Base-by-base conservation (phyloP, 2,329 filamentous ascomycete species). In the Alternaria atra region DNA sequence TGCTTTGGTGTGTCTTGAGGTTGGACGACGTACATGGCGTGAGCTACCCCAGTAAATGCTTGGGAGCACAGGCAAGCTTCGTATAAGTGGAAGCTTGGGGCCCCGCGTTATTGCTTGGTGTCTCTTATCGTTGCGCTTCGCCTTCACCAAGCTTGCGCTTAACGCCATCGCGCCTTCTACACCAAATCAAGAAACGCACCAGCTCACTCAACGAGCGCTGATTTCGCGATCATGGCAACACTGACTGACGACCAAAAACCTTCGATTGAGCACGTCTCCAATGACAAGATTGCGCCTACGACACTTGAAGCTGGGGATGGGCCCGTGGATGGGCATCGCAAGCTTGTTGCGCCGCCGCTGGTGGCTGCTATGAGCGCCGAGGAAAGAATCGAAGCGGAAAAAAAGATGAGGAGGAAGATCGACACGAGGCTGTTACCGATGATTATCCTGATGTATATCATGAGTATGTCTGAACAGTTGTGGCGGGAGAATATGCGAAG, bases 391-490 rank as follows among this genome's bases (percentile, higher is more conserved):
- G 72, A 73, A 13, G 80, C 86, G 1, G 89, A 92, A 73, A 82
- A 79, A 59, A 84, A 81, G 35, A 79, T 94, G 69, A 85, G 88
- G 75, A 85, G 88, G 67, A 93, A 92, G 80, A 88, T 93, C 55
- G 91, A 93, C 73, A 69, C 84, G 20, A 84, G 90, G 52, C 61
- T 93, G 76, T 81, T 92, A 68, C 90, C 90, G 0, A 88, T 89
- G 78, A 81, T 93, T 58, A 86, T 93, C 48, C 75, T 92, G 65
- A 91, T 93, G 80, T 93, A 92, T 72, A 91, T 93, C 74, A 76
- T 91, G 80, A 92, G 93, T 79, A 93, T 91, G 76, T 90, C 17
- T 30, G 27, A 13, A 10, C 30, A 32, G 23, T 25, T 44, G 43
- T 10, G 8, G 17, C 6, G 12, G 23, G n/a, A 39, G 5, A 34